Conservation (phyloP, 805 yeast genomes). For the Myxozyma neotropica region DNA sequence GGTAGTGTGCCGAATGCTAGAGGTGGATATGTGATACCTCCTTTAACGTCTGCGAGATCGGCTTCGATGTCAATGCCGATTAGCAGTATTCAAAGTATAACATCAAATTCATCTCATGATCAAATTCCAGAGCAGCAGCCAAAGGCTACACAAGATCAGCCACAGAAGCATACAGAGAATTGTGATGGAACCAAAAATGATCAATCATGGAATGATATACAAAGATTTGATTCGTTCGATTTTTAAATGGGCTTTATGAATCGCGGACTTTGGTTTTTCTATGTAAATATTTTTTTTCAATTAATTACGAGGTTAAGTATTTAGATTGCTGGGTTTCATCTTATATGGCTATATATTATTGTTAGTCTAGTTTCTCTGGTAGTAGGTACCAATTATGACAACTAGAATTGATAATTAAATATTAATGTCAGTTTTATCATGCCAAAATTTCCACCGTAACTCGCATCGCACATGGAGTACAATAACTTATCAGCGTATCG, state of each 20-base stretch:
- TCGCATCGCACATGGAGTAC: no score
- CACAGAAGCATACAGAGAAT: background rate
- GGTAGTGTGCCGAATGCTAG: background rate
- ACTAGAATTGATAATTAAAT: no score
- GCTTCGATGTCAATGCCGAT: background rate
- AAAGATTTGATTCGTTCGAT: conserved; percentile 8
- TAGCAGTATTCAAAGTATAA: background rate
- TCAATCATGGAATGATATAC: background rate
- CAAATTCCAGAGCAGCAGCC: background rate
- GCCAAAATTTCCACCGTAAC: no score
- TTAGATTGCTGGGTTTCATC: no score
- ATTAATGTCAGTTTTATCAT: no score
- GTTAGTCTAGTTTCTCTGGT: no score
- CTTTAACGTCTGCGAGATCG: background rate
- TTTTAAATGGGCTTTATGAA: background rate
- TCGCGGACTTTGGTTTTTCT: background rate
- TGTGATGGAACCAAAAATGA: background rate
- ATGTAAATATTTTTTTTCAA: background rate
- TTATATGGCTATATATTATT: no score
- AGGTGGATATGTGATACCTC: conserved; percentile 2
- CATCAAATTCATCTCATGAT: background rate
- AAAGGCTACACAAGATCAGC: background rate
- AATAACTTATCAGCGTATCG: no score
- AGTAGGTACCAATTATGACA: background rate
- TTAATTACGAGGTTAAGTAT: background rate